phyloP scores from a whole-genome alignment of 1,139 yeast species.

The Kurtzmaniella quercitrusa region DNA sequence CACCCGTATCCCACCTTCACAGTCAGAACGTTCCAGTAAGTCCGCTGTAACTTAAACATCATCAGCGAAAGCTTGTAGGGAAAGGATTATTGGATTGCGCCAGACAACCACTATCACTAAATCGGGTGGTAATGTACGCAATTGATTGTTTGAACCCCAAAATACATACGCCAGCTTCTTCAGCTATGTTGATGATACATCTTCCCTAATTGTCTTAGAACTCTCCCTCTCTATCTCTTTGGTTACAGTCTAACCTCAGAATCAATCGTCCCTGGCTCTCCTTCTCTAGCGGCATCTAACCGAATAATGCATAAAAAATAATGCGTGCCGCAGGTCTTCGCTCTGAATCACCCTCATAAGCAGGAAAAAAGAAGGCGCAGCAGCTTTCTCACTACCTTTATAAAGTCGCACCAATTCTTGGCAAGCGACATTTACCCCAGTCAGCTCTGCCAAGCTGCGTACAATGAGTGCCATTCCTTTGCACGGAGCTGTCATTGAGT shows the following conservation, averaged over 20 bases:
- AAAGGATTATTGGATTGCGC: too few relatives aligned
- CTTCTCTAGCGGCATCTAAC: background rate
- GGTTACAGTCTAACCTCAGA: background rate
- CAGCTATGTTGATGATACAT: background rate
- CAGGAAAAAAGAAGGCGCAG: background rate
- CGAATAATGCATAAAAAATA: background rate
- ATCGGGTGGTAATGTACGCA: too few relatives aligned
- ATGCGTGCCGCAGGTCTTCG: background rate
- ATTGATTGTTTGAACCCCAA: too few relatives aligned
- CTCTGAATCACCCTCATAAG: background rate
- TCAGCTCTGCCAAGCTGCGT: background rate
- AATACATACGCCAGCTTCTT: too few relatives aligned
- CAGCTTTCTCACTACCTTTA: background rate
- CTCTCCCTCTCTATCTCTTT: background rate
- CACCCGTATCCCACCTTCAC: too few relatives aligned
- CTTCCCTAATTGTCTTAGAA: background rate
- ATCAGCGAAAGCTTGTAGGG: too few relatives aligned
- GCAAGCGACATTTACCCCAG: background rate
- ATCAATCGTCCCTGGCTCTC: background rate
- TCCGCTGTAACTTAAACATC: too few relatives aligned
- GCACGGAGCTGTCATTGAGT: background rate
- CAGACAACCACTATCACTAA: too few relatives aligned
- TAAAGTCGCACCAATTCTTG: background rate
- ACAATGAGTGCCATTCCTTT: background rate
- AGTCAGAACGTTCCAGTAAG: too few relatives aligned